phyloP scores from a whole-genome alignment of 2,329 filamentous ascomycete species.

The Colletotrichum shisoi region DNA sequence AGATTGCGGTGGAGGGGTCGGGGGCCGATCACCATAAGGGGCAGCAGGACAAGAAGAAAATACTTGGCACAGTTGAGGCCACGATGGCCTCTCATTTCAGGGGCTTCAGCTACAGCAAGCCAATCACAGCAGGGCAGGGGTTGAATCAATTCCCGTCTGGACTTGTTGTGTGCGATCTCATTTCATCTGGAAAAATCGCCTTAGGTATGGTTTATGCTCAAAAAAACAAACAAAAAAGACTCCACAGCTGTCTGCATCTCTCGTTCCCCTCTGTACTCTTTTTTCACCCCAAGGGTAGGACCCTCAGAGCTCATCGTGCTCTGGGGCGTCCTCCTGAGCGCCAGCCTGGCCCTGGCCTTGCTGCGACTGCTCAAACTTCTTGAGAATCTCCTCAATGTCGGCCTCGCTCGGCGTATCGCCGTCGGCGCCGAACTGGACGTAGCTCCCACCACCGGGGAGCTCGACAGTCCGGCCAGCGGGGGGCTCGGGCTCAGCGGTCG shows the following conservation, averaged over 20 bases:
- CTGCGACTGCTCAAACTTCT: constrained; percentile 47
- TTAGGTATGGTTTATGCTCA: constrained; percentile 21
- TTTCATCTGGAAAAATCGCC: constrained; percentile 9
- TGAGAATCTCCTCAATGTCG: constrained; percentile 61
- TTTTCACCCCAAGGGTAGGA: background rate
- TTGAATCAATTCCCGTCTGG: background rate
- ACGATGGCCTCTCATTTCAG: background rate
- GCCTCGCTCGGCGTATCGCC: constrained; percentile 52
- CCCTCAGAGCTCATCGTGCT: constrained; percentile 51
- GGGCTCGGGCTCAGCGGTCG: constrained; percentile 44
- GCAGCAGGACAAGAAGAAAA: background rate
- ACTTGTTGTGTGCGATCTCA: constrained; percentile 15
- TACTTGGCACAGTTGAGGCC: no score
- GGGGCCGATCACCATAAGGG: no score
- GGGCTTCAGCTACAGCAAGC: no score
- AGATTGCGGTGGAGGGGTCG: background rate
- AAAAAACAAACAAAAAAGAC: constrained; percentile 15
- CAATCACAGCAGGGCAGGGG: background rate
- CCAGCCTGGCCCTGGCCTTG: constrained; percentile 40
- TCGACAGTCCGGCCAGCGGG: constrained; percentile 52
- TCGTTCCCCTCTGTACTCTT: background rate
- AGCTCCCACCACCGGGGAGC: constrained; percentile 49
- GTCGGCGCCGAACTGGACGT: constrained; percentile 43
- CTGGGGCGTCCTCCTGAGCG: constrained; percentile 41
- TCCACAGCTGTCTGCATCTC: constrained; percentile 11